phyloP scores from a whole-genome alignment of 495 filamentous ascomycete species.

The Cetradonia linearis region DNA sequence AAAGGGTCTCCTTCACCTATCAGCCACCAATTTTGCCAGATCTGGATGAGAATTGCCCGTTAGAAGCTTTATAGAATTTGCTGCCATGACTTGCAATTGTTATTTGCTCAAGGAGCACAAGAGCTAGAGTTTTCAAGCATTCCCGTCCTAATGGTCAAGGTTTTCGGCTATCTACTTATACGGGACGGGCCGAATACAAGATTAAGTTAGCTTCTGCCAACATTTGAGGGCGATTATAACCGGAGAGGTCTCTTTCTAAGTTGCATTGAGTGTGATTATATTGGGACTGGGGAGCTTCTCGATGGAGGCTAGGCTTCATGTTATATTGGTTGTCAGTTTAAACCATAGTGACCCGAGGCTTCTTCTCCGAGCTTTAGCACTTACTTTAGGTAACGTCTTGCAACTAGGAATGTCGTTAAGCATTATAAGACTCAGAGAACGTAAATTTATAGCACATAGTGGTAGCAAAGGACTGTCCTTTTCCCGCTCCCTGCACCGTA shows the following conservation, averaged over 20 bases:
- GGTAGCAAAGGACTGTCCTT: too few species aligned
- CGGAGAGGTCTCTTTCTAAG: too few species aligned
- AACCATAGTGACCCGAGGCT: neutral
- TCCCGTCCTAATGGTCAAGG: neutral
- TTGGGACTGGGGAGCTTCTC: too few species aligned
- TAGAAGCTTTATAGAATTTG: constrained; percentile 6
- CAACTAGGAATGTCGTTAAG: neutral
- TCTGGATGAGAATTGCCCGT: constrained; percentile 78
- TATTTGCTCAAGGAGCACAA: neutral
- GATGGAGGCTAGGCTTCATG: too few species aligned
- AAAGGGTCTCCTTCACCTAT: constrained; percentile 54
- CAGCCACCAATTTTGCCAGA: constrained; percentile 79
- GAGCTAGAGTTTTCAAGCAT: too few species aligned
- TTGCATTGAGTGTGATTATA: too few species aligned
- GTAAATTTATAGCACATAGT: neutral
- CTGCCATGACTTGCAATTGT: neutral
- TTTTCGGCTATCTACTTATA: neutral
- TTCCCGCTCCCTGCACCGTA: too few species aligned
- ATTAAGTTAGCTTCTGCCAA: too few species aligned
- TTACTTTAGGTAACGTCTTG: too few species aligned
- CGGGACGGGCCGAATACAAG: neutral
- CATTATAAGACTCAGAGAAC: neutral
- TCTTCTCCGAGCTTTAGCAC: neutral
- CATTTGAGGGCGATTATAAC: too few species aligned
- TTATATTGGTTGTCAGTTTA: too few species aligned